Conservation (phyloP, 768 basidiomycete genomes). For the Amyloporia xantha region DNA sequence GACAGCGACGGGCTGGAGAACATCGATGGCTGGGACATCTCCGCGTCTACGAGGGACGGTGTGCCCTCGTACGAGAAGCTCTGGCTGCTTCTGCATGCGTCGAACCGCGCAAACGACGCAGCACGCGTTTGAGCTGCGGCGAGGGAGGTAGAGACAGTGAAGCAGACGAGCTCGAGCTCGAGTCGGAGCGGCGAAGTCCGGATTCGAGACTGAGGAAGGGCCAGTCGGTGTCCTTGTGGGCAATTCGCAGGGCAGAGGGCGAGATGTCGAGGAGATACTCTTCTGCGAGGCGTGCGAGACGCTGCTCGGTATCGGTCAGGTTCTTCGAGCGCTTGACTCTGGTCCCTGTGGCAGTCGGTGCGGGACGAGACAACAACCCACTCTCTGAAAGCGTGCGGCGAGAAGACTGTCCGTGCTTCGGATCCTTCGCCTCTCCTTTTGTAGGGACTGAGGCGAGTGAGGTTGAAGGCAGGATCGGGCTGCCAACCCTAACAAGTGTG, state of each 20-base stretch:
- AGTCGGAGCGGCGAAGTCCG: background rate
- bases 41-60: background rate
- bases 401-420: background rate
- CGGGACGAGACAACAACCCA: too few species aligned
- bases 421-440: background rate
- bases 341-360: background rate
- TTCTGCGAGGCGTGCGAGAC: background rate
- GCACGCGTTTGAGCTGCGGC: background rate
- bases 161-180: background rate
- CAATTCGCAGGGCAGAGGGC: background rate
- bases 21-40: background rate
- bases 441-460: background rate
- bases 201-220: background rate
- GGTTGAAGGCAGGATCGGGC: background rate
- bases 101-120: too few species aligned
- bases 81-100: too few species aligned
- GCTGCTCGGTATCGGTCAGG: background rate
- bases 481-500: background rate
- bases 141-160: background rate
- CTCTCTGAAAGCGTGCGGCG: background rate
- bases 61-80: background rate
- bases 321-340: background rate
- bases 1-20: background rate
- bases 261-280: constrained; percentile 2
- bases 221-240: too few species aligned